These are phyloP conservation scores for Macrophomina phaseolina DNA, from an alignment of 2,329 filamentous ascomycete species.

Conservation along the genomic window DNA sequence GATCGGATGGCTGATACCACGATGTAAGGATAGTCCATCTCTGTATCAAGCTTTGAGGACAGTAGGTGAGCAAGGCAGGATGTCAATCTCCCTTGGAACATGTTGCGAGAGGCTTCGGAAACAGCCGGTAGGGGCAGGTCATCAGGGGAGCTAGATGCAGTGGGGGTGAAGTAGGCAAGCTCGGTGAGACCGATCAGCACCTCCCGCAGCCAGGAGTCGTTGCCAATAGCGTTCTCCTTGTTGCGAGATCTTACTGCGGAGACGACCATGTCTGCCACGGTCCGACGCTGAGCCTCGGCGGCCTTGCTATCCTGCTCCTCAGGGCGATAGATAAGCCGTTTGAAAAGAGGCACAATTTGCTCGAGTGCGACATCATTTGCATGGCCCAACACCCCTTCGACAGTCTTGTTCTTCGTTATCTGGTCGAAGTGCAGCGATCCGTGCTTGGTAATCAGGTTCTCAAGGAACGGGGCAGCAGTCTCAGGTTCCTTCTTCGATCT, in stretches of 20 bases:
- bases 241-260: constrained; percentile 53
- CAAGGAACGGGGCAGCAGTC: constrained; percentile 66
- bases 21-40: constrained; percentile 45
- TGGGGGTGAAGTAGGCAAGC: constrained; percentile 56
- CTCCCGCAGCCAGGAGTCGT: constrained; percentile 51
- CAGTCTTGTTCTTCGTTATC: constrained; percentile 81
- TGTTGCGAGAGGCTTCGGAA: constrained; percentile 53
- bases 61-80: constrained; percentile 61
- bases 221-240: constrained; percentile 39
- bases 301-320: constrained; percentile 52
- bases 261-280: constrained; percentile 60
- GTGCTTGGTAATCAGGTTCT: constrained; percentile 70
- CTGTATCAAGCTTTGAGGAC: constrained; percentile 43
- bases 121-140: constrained; percentile 52
- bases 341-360: constrained; percentile 61
- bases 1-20: constrained; percentile 47
- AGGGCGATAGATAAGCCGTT: constrained; percentile 53
- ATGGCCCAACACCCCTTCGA: constrained; percentile 73
- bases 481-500: constrained; percentile 67
- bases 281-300: constrained; percentile 54
- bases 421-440: constrained; percentile 84
- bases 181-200: constrained; percentile 54
- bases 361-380: constrained; percentile 58
- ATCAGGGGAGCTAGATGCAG: constrained; percentile 38
- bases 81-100: constrained; percentile 61